Percentiles rank a stretch among this genome's conserved stretches.
Evolutionary conservation across 495 filamentous ascomycete species (phyloP).

Genomic region (Lineolata rhizophorae): DNA sequence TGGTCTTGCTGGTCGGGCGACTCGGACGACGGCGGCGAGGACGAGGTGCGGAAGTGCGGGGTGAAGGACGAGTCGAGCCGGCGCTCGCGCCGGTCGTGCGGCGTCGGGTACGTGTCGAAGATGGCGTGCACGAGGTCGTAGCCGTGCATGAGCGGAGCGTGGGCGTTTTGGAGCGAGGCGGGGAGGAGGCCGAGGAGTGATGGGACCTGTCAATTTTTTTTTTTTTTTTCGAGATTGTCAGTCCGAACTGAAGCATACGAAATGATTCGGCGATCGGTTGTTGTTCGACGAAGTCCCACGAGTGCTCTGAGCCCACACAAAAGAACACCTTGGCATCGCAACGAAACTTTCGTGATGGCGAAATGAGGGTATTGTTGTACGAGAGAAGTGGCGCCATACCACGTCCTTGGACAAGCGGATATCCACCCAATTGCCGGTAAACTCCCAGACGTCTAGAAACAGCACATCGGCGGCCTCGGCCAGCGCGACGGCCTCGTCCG

Average conservation of each 20-base stretch:
- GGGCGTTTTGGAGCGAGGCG: slow-evolving; percentile 43
- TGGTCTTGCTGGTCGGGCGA: slow-evolving; percentile 3
- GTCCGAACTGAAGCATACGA: no score
- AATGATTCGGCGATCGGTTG: no score
- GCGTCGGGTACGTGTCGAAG: slow-evolving; percentile 46
- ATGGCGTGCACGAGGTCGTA: slow-evolving; percentile 44
- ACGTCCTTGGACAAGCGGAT: slow-evolving; percentile 59
- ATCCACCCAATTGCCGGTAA: slow-evolving; percentile 66
- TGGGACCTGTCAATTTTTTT: slow-evolving; percentile 26
- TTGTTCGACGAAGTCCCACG: no score
- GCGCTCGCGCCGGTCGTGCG: slow-evolving; percentile 4
- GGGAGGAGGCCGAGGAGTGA: slow-evolving; percentile 73
- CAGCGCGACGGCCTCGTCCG: slow-evolving; percentile 49
- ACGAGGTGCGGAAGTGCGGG: slow-evolving; percentile 15
- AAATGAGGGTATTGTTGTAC: no score
- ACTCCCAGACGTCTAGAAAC: slow-evolving; percentile 79
- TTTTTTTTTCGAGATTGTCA: slow-evolving; percentile 1
- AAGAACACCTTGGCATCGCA: no score
- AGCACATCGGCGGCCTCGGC: slow-evolving; percentile 52
- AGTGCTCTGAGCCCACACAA: no score
- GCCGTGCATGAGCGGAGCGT: slow-evolving; percentile 60
- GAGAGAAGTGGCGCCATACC: slow-evolving; percentile 23
- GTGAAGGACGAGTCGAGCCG: slow-evolving; percentile 6
- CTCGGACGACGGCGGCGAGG: slow-evolving; percentile 9
- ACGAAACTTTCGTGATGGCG: no score